Evolutionary conservation across 176 grass and related monocot species (phyloP).

Genomic region (Phoenix dactylifera): DNA sequence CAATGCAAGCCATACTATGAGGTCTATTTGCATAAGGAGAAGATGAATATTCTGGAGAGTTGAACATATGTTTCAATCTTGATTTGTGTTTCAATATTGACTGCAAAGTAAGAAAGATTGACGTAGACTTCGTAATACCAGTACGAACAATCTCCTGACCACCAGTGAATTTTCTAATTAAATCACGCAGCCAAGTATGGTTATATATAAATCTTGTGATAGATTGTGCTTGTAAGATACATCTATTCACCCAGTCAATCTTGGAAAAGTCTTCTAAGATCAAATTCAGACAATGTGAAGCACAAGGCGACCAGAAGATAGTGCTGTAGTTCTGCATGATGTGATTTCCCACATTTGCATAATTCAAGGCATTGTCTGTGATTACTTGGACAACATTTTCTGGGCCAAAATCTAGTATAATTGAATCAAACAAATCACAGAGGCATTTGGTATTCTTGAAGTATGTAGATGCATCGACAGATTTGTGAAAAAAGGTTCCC

Average conservation of each 20-base stretch:
- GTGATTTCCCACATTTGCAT: conserved; percentile 49
- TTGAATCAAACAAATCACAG: conserved; percentile 83
- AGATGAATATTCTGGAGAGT: conserved; percentile 55
- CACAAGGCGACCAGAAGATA: conserved; percentile 88
- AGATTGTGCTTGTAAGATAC: conserved; percentile 72
- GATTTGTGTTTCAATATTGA: conserved; percentile 57
- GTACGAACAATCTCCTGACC: conserved; percentile 77
- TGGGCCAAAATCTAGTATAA: conserved; percentile 82
- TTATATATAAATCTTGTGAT: conserved; percentile 90
- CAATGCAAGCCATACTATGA: conserved; percentile 45
- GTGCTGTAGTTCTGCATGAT: conserved; percentile 82
- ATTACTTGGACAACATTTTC: conserved; percentile 95
- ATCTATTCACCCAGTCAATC: conserved; percentile 85
- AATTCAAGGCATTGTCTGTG: conserved; percentile 63
- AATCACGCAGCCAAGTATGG: conserved; percentile 64
- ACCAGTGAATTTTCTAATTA: conserved; percentile 42
- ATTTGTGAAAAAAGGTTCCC: conserved; percentile 88
- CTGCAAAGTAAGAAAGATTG: conserved; percentile 79
- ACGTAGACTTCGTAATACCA: conserved; percentile 69
- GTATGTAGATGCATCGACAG: conserved; percentile 65
- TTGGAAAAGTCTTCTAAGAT: conserved; percentile 87
- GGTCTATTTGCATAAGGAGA: conserved; percentile 64
- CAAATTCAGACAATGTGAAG: conserved; percentile 73
- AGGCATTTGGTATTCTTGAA: conserved; percentile 63
- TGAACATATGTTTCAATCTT: conserved; percentile 93